These are phyloP conservation scores for Bothriochloa decipiens DNA, from an alignment of 176 grass and related monocot species.

Conservation along the genomic window DNA sequence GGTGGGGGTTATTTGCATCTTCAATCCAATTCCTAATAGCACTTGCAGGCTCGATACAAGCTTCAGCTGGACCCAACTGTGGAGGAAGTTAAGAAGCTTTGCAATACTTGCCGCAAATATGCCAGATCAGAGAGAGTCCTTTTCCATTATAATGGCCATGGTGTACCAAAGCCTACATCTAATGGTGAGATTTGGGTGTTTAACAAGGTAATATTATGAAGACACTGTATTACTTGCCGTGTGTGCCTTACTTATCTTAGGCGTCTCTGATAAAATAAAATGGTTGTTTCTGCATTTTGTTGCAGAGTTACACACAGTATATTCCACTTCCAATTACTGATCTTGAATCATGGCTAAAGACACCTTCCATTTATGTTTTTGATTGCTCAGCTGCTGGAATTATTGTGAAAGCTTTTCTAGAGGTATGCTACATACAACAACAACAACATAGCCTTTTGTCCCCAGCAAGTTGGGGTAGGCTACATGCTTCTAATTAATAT, in stretches of 20 bases:
- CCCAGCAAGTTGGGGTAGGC: no score
- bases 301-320: slow-evolving; percentile 98
- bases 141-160: slow-evolving; percentile 99
- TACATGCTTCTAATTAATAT: slow-evolving; percentile 27
- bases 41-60: slow-evolving; percentile 78
- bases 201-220: slow-evolving; percentile 73
- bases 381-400: slow-evolving; percentile 92
- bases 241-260: background rate
- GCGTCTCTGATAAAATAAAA: background rate
- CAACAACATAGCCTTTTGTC: no score
- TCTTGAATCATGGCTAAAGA: slow-evolving; percentile 94
- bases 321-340: slow-evolving; percentile 93
- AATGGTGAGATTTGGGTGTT: slow-evolving; percentile 99
- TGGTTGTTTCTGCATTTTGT: slow-evolving; percentile 19
- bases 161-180: slow-evolving; percentile 90
- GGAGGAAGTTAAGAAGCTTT: slow-evolving; percentile 98
- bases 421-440: slow-evolving; percentile 81
- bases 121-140: slow-evolving; percentile 95
- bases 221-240: slow-evolving; percentile 10
- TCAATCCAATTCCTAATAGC: background rate
- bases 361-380: slow-evolving; percentile 98
- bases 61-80: slow-evolving; percentile 92
- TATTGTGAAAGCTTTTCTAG: slow-evolving; percentile 85
- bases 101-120: slow-evolving; percentile 94
- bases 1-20: slow-evolving; percentile 31